Percentiles rank a stretch among this genome's conserved stretches.
Conservation (phyloP, 2,329 filamentous ascomycete species). For the Penicillium sp. region DNA sequence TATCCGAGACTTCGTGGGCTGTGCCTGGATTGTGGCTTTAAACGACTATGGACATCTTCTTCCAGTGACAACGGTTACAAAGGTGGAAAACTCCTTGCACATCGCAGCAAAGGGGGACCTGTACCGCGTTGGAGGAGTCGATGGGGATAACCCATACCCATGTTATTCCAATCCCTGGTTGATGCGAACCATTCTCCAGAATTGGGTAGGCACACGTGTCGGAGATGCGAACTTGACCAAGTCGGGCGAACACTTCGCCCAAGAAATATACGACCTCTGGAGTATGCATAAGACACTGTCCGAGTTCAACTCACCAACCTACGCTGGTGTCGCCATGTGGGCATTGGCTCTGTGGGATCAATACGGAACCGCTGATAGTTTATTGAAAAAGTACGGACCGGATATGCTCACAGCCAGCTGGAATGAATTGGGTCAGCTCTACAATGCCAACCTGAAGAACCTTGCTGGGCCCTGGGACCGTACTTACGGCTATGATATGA, state of each 20-base stretch:
- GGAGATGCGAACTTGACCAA: slow-evolving; percentile 62
- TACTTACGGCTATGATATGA: slow-evolving; percentile 66
- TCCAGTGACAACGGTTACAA: slow-evolving; percentile 37
- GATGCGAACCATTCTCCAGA: slow-evolving; percentile 64
- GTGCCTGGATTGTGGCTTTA: slow-evolving; percentile 20
- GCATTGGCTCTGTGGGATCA: slow-evolving; percentile 62
- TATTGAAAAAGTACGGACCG: slow-evolving; percentile 56
- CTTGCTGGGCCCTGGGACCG: slow-evolving; percentile 67
- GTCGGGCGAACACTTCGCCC: slow-evolving; percentile 58
- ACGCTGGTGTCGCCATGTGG: slow-evolving; percentile 63
- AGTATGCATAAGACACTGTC: slow-evolving; percentile 58
- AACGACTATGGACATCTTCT: slow-evolving; percentile 43
- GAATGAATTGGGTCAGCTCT: slow-evolving; percentile 55
- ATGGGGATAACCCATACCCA: slow-evolving; percentile 64
- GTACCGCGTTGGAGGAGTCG: slow-evolving; percentile 63
- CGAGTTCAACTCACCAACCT: slow-evolving; percentile 65
- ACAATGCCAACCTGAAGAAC: slow-evolving; percentile 62
- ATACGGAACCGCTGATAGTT: slow-evolving; percentile 57
- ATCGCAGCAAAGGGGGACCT: slow-evolving; percentile 61
- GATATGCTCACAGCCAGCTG: slow-evolving; percentile 58
- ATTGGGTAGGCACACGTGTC: slow-evolving; percentile 59
- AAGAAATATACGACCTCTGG: slow-evolving; percentile 60
- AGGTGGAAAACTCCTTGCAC: slow-evolving; percentile 57
- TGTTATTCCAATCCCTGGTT: slow-evolving; percentile 63
- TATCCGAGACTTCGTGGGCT: slow-evolving; percentile 21